phyloP scores from a whole-genome alignment of 139 green algal genomes.

The Picochlorum costavermella region DNA sequence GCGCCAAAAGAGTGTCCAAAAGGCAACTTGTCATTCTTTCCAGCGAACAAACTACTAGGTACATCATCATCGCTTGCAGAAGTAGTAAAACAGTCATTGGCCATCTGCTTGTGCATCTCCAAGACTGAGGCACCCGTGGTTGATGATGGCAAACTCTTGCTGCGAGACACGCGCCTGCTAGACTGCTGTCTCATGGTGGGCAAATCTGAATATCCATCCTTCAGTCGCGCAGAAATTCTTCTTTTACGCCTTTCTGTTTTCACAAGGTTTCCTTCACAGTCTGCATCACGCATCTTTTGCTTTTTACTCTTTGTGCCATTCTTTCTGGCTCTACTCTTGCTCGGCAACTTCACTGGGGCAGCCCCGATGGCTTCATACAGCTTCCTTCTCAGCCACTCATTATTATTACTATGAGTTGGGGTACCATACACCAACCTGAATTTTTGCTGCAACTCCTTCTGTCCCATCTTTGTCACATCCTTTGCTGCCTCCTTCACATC shows the following conservation, averaged over 20 bases:
- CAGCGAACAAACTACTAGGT: too few relatives aligned
- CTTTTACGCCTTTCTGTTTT: background rate
- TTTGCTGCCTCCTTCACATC: conserved; percentile 31
- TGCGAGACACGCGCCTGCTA: too few relatives aligned
- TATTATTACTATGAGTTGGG: conserved; percentile 38
- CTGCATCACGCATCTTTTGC: background rate
- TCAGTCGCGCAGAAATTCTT: conserved; percentile 1
- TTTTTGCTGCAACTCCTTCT: conserved; percentile 36
- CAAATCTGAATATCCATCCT: background rate
- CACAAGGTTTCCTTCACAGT: background rate
- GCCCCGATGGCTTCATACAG: conserved; percentile 36
- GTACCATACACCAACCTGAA: conserved; percentile 37
- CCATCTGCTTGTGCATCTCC: conserved; percentile 12
- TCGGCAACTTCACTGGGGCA: conserved; percentile 24
- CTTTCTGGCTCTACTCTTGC: conserved; percentile 28
- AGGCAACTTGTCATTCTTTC: too few relatives aligned
- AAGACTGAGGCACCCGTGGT: conserved; percentile 5
- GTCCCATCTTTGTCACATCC: conserved; percentile 37
- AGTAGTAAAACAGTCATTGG: background rate
- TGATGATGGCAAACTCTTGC: conserved; percentile 3
- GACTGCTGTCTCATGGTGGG: background rate
- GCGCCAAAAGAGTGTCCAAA: too few relatives aligned
- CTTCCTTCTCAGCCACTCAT: conserved; percentile 38
- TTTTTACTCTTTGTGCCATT: conserved; percentile 8
- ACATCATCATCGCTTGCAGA: conserved; percentile 8